A percentile compares a stretch with the other conserved stretches of the same genome.
These are phyloP conservation scores for Bipolaris oryzae DNA, from an alignment of 2,329 filamentous ascomycete genomes.

Conservation along the genomic window DNA sequence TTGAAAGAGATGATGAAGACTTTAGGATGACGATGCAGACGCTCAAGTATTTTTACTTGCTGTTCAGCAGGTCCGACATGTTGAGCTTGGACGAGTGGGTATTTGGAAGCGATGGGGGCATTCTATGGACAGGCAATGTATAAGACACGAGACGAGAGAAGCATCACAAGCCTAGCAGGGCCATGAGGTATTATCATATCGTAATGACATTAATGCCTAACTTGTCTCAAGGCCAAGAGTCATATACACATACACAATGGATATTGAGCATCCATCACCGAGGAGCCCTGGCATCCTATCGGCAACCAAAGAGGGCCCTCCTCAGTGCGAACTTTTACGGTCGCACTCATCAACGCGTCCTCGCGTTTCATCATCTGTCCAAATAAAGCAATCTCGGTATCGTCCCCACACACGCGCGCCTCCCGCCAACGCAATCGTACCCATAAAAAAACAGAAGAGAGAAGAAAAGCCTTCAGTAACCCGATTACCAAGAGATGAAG, in stretches of 20 bases:
- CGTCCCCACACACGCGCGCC: conserved; percentile 18
- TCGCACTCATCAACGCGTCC: conserved; percentile 24
- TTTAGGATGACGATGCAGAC: conserved; percentile 70
- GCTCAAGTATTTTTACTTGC: conserved; percentile 68
- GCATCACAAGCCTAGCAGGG: background rate
- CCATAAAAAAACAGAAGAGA: conserved; percentile 23
- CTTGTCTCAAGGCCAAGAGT: conserved; percentile 24
- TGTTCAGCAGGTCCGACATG: conserved; percentile 63
- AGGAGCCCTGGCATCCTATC: conserved; percentile 40
- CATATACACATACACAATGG: conserved; percentile 31
- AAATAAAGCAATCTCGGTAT: conserved; percentile 32
- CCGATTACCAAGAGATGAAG: conserved; percentile 38
- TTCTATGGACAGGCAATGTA: conserved; percentile 27
- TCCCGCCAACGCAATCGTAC: conserved; percentile 36
- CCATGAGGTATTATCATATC: conserved; percentile 27
- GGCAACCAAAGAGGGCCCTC: conserved; percentile 36
- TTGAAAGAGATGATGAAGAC: conserved; percentile 72
- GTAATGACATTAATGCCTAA: conserved; percentile 41
- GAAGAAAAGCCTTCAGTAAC: conserved; percentile 31
- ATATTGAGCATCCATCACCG: conserved; percentile 26
- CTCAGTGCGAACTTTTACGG: conserved; percentile 39
- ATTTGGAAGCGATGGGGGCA: conserved; percentile 55
- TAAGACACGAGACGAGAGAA: background rate
- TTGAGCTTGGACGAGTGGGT: conserved; percentile 68
- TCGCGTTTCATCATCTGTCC: conserved; percentile 16